A percentile compares a stretch with the other conserved stretches of the same genome.
These are phyloP conservation scores for Lichenothelia convexa DNA, from an alignment of 495 filamentous ascomycete species.

Conservation along the genomic window DNA sequence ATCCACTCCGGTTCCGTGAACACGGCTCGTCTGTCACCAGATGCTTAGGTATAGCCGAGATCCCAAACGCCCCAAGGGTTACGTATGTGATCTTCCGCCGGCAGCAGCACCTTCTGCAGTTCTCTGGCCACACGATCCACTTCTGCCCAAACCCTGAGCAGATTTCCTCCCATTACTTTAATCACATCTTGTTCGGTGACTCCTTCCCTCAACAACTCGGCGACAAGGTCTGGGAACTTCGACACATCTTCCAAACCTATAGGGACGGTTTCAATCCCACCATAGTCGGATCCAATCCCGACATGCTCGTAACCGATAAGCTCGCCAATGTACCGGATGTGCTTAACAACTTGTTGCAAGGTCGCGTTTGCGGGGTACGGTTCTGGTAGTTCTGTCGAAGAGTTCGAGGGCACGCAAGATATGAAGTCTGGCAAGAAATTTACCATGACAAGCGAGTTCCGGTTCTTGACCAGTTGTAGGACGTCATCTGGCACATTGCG, in stretches of 20 bases:
- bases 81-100: slow-evolving; percentile 22
- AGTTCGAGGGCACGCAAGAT: slow-evolving; percentile 44
- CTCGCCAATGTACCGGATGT: slow-evolving; percentile 51
- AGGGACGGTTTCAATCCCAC: slow-evolving; percentile 38
- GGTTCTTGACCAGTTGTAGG: slow-evolving; percentile 39
- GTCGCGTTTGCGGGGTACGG: slow-evolving; percentile 46
- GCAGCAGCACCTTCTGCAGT: slow-evolving; percentile 15
- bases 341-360: slow-evolving; percentile 55
- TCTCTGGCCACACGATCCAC: slow-evolving; percentile 21
- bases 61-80: background rate
- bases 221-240: slow-evolving; percentile 65
- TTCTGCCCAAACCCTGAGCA: slow-evolving; percentile 26
- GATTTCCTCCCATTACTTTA: slow-evolving; percentile 23
- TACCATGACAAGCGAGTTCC: slow-evolving; percentile 51
- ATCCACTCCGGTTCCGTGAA: background rate
- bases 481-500: slow-evolving; percentile 59
- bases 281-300: slow-evolving; percentile 58
- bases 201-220: slow-evolving; percentile 31
- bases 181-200: slow-evolving; percentile 21
- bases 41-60: background rate
- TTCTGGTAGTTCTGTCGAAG: slow-evolving; percentile 27
- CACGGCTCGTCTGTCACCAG: slow-evolving; percentile 1
- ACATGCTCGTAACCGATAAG: slow-evolving; percentile 58
- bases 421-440: slow-evolving; percentile 70
- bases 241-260: slow-evolving; percentile 59